Conservation (phyloP, 805 yeast species). For the Cyberlindnera maclurae region DNA sequence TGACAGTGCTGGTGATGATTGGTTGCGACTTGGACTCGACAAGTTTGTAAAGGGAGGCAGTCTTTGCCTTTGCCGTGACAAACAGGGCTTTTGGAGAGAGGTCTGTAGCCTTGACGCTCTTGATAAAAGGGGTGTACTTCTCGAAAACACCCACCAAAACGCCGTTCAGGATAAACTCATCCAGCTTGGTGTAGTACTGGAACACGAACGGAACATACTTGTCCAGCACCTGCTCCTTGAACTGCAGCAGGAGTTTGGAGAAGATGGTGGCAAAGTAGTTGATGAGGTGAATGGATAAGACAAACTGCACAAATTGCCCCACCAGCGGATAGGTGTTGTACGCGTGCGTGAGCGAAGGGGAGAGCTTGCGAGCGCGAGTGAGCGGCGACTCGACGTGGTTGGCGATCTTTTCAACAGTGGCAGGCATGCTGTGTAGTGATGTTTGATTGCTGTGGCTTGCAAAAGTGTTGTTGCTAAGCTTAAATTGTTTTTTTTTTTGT, state of each 20-base stretch:
- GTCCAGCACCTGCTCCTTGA: constrained; percentile 7
- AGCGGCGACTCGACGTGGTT: constrained; percentile 14
- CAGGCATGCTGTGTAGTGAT: background rate
- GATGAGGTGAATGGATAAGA: constrained; percentile 7
- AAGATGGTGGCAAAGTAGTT: constrained; percentile 8
- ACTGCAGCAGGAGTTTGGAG: constrained; percentile 5
- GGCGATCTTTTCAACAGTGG: constrained; percentile 6
- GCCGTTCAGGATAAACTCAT: constrained; percentile 4
- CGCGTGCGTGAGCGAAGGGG: constrained; percentile 7
- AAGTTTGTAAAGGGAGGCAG: background rate
- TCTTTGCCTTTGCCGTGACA: background rate
- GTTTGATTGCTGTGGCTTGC: background rate
- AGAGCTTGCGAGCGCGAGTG: constrained; percentile 12
- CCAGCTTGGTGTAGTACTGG: constrained; percentile 1
- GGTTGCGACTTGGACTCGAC: constrained; percentile 7
- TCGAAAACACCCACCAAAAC: constrained; percentile 7
- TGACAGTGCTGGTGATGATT: constrained; percentile 8
- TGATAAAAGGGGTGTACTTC: constrained; percentile 4
- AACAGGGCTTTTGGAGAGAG: constrained; percentile 5
- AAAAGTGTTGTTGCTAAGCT: too few species aligned
- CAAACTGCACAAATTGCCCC: constrained; percentile 3
- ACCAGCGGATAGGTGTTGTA: constrained; percentile 11
- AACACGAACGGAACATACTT: constrained; percentile 5
- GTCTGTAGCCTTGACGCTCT: constrained; percentile 6
- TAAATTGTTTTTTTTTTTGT: too few species aligned